These are phyloP conservation scores for Funneliformis mosseae DNA, from an alignment of 192 early-diverging fungal species.

Conservation along the genomic window DNA sequence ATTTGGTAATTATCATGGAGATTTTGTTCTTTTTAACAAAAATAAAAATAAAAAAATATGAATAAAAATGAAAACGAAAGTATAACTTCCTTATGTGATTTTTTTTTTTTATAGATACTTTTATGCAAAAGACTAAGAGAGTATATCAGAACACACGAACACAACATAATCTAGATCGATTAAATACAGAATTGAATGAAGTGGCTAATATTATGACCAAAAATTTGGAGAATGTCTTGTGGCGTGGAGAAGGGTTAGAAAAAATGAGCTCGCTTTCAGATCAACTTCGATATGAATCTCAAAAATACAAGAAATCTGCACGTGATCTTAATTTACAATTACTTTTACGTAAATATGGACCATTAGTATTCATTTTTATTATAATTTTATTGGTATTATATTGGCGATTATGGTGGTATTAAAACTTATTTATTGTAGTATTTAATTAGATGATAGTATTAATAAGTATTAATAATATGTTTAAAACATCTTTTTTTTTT, in stretches of 20 bases:
- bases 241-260: slow-evolving; percentile 83
- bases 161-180: slow-evolving; percentile 86
- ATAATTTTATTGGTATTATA: slow-evolving; percentile 85
- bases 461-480: too few species aligned
- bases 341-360: slow-evolving; percentile 94
- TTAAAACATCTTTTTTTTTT: too few species aligned
- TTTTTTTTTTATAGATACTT: slow-evolving; percentile 84
- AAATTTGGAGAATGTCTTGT: slow-evolving; percentile 95
- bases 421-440: slow-evolving; percentile 6
- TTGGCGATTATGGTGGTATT: slow-evolving; percentile 59
- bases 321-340: slow-evolving; percentile 86
- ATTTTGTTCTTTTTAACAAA: background rate
- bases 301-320: slow-evolving; percentile 86
- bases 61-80: background rate
- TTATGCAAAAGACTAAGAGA: slow-evolving; percentile 97
- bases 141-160: slow-evolving; percentile 95
- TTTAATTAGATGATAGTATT: too few species aligned
- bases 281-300: slow-evolving; percentile 38
- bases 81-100: background rate
- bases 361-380: slow-evolving; percentile 73
- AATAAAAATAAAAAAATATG: background rate
- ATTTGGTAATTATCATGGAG: slow-evolving; percentile 66
- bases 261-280: slow-evolving; percentile 48
- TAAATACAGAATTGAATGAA: slow-evolving; percentile 95
- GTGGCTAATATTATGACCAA: slow-evolving; percentile 98